These are phyloP conservation scores for Ophiostoma piceae DNA, from an alignment of 2,329 filamentous ascomycete species.

Conservation along the genomic window DNA sequence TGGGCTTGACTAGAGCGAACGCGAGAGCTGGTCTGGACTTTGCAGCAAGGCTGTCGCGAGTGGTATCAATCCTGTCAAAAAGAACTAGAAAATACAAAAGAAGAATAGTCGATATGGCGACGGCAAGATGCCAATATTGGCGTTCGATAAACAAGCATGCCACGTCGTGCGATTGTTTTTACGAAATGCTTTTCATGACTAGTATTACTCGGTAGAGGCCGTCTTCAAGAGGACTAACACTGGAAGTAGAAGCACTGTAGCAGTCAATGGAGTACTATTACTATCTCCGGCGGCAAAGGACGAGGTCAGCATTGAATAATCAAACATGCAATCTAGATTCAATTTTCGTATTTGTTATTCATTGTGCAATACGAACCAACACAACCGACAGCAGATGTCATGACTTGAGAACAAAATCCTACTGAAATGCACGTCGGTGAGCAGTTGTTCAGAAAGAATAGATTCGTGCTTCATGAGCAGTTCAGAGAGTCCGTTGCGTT, in stretches of 20 bases:
- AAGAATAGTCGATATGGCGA: not conserved
- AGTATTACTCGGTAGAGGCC: not conserved
- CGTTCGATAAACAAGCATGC: not conserved
- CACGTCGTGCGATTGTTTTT: slow-evolving; percentile 4
- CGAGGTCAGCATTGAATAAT: not conserved
- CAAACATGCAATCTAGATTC: not conserved
- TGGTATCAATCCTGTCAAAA: not conserved
- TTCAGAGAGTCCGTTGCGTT: not conserved
- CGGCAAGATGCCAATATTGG: not conserved
- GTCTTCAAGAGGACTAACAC: not conserved
- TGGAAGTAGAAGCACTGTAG: not conserved
- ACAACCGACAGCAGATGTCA: not conserved
- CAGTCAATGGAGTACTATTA: not conserved
- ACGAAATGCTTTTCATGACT: not conserved
- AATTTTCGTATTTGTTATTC: not conserved
- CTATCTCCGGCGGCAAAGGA: not conserved
- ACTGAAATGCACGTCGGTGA: not conserved
- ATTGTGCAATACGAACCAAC: not conserved
- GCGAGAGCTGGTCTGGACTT: not conserved
- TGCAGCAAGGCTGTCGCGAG: not conserved
- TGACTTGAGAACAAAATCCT: not conserved
- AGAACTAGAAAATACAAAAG: not conserved
- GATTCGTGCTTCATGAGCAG: not conserved
- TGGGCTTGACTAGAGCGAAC: not conserved
- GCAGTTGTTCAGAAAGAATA: not conserved